Evolutionary conservation across 768 basidiomycete genomes (phyloP).

Genomic region (Neoboletus magnificus): DNA sequence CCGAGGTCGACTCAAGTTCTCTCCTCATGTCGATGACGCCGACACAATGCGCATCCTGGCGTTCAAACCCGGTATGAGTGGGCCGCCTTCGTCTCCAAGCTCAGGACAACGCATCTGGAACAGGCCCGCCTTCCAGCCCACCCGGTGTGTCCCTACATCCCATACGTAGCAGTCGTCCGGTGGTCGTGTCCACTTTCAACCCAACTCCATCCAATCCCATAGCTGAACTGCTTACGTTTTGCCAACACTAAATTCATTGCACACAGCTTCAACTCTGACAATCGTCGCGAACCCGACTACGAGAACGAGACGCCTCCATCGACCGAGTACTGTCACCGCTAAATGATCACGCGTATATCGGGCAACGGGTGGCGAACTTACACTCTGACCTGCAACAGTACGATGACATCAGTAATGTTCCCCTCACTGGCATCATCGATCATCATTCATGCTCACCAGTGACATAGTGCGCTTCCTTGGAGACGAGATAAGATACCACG

Average conservation of each 20-base stretch:
- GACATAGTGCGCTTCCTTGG: conserved; percentile 28
- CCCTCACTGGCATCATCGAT: neutral
- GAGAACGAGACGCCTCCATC: conserved; percentile 15
- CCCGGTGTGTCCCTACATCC: too few species aligned
- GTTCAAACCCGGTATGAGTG: too few species aligned
- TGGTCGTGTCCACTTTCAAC: too few species aligned
- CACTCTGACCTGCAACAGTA: neutral
- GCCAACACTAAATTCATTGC: too few species aligned
- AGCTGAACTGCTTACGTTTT: neutral
- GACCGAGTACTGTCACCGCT: neutral
- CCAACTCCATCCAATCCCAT: too few species aligned
- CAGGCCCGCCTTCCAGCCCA: too few species aligned
- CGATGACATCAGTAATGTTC: neutral
- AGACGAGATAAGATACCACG: conserved; percentile 30
- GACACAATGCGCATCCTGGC: too few species aligned
- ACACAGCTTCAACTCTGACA: neutral
- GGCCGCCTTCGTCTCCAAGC: too few species aligned
- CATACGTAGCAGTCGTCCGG: too few species aligned
- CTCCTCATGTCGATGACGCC: too few species aligned
- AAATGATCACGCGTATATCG: neutral
- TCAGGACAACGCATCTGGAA: too few species aligned
- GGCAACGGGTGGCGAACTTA: neutral
- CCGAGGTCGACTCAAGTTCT: too few species aligned
- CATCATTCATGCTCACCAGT: conserved; percentile 19
- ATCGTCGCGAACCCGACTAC: neutral